Conservation (phyloP, 768 basidiomycete species). For the Hericium erinaceus region DNA sequence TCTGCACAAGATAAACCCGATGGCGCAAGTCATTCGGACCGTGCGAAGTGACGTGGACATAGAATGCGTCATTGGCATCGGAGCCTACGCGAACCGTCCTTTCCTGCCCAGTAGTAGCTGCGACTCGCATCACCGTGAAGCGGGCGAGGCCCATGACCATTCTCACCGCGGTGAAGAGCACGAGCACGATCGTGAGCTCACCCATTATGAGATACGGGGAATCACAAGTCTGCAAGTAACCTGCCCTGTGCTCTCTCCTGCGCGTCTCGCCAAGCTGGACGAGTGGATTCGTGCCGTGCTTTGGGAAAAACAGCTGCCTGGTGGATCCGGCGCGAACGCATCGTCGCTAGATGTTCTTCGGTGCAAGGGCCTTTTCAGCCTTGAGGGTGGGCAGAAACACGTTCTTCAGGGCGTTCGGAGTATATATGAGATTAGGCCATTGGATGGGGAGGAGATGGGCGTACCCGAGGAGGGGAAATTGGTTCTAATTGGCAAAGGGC, state of each 20-base stretch:
- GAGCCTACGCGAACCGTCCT: constrained; percentile 60
- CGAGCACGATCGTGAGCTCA: constrained; percentile 24
- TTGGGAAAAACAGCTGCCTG: constrained; percentile 65
- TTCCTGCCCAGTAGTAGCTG: constrained; percentile 7
- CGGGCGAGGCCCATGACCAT: constrained; percentile 39
- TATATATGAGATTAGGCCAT: constrained; percentile 66
- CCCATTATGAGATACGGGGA: constrained; percentile 68
- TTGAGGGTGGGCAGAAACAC: constrained; percentile 44
- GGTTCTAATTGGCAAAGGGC: constrained; percentile 80
- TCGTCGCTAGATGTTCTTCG: constrained; percentile 55
- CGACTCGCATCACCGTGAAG: constrained; percentile 21
- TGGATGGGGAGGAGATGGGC: constrained; percentile 31
- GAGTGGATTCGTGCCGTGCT: constrained; percentile 73
- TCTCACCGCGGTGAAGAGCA: constrained; percentile 3
- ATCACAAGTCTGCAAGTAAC: constrained; percentile 73
- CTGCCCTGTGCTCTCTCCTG: constrained; percentile 47
- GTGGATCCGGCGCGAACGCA: constrained; percentile 5
- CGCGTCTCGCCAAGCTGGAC: constrained; percentile 50
- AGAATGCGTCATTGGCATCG: constrained; percentile 64
- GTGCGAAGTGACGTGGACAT: constrained; percentile 67
- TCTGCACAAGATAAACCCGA: constrained; percentile 74
- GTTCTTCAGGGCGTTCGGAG: constrained; percentile 89
- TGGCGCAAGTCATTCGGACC: constrained; percentile 65
- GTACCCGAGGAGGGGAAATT: constrained; percentile 65
- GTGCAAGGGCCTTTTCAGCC: constrained; percentile 76